Percentiles rank a stretch among this genome's conserved stretches.
These are phyloP conservation scores for Saposhnikovia divaricata DNA, from an alignment of 129 eudicot genomes.

Conservation along the genomic window DNA sequence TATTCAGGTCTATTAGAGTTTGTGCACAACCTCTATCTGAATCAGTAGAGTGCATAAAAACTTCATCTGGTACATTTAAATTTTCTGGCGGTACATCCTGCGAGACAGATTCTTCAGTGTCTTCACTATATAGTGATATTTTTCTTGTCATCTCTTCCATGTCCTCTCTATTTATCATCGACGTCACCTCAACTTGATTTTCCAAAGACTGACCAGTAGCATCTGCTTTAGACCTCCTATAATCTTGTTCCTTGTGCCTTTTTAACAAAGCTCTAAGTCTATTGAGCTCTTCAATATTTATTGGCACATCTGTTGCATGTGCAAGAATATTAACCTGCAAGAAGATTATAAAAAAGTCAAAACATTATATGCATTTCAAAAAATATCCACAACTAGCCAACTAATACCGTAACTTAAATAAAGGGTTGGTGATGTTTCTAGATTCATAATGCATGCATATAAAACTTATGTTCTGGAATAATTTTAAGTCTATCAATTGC, in stretches of 20 bases:
- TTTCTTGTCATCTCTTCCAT: slow-evolving; percentile 40
- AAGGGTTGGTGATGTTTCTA: background rate
- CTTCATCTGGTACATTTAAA: slow-evolving; percentile 34
- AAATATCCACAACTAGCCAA: background rate
- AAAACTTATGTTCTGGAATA: background rate
- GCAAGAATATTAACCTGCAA: slow-evolving; percentile 82
- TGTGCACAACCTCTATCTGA: slow-evolving; percentile 2
- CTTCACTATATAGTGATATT: slow-evolving; percentile 50
- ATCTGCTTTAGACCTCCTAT: slow-evolving; percentile 19
- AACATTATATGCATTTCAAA: background rate
- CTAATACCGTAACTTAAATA: background rate
- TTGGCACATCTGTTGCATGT: slow-evolving; percentile 55
- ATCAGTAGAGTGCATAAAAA: slow-evolving; percentile 28
- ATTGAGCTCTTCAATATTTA: slow-evolving; percentile 49
- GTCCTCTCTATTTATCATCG: slow-evolving; percentile 46
- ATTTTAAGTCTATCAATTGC: background rate
- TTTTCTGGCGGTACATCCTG: slow-evolving; percentile 26
- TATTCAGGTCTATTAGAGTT: slow-evolving; percentile 18
- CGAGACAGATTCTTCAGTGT: slow-evolving; percentile 55
- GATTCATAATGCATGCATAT: background rate
- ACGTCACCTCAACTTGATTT: slow-evolving; percentile 29
- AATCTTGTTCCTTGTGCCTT: slow-evolving; percentile 32
- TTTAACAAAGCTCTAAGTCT: slow-evolving; percentile 47
- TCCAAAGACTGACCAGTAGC: slow-evolving; percentile 17
- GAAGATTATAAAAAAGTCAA: background rate